Base-by-base conservation (phyloP, 495 filamentous ascomycete genomes). In the Xylaria bambusicola region DNA sequence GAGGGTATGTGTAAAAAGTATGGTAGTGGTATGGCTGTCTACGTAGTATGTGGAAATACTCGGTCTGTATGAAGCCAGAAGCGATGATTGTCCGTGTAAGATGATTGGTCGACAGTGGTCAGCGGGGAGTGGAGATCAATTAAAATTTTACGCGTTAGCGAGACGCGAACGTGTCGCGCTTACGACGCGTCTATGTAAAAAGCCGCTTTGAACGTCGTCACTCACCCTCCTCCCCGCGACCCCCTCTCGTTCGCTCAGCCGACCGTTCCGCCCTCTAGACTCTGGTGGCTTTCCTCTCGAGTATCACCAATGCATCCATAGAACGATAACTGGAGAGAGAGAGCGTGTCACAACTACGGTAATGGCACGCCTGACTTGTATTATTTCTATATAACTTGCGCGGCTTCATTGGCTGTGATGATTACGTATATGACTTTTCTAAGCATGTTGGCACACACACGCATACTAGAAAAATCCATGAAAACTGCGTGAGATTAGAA, bases 91-190 rank as follows among this genome's bases (percentile, higher is more conserved):
- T 55, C 33, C 40, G 40, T 56, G 41, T 56, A 56, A 56, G 27
- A 47, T 33, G 6, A 56, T 56, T 56, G 53, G 53, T n/a, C n/a
- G 12, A 2, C 12, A 0, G 26, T 33, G 20, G 52, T 46, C 40
- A 40, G 15, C 8, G 4, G 8, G 29, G 5, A 10, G 29, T 33
- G 29, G 29, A 33, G 29, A 33, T 24, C 42, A 47, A 56, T 42
- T 54, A 42, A 54, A 54, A 54, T 54, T 54, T 54, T 54, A 56
- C 53, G 53, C 42, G 53, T 56, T n/a, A 17, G 20, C 10, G 17
- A 56, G 53, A 56, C 53, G 53, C 53, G 53, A 56, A 24, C 13
- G 8, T 47, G 44, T 23, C 53, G 53, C 53, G 53, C 26, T 56
- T 15, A 26, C 31, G 53, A 56, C 53, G 53, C 44, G 53, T 27